Evolutionary conservation across 2,329 filamentous ascomycete genomes (phyloP).

Genomic region (Biscogniauxia mediterranea): DNA sequence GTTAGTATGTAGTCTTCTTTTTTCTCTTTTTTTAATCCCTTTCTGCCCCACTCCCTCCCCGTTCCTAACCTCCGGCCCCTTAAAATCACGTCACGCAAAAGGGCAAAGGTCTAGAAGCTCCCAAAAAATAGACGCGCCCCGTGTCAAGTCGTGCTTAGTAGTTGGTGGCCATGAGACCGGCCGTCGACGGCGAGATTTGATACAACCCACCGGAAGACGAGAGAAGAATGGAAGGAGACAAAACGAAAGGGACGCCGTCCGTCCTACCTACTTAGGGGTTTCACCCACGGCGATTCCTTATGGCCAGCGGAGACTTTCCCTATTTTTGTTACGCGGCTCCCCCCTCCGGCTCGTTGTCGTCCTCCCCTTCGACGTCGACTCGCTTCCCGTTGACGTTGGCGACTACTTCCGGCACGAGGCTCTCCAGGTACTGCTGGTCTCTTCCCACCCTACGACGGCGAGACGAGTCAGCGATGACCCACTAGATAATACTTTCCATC

Average conservation of each 20-base stretch:
- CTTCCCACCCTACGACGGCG: conserved; percentile 54
- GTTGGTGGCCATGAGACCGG: not conserved
- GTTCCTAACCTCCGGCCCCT: no score
- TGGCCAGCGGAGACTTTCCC: not conserved
- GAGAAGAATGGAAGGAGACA: no score
- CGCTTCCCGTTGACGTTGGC: conserved; percentile 70
- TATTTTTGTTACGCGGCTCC: not conserved
- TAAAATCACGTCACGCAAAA: no score
- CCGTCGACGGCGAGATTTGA: not conserved
- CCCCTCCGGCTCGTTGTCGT: conserved; percentile 51
- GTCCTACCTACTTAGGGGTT: not conserved
- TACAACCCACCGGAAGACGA: no score
- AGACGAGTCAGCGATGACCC: not conserved
- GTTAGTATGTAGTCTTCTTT: no score
- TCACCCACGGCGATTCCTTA: not conserved
- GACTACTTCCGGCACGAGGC: conserved; percentile 74
- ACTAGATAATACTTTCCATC: not conserved
- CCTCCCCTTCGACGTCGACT: conserved; percentile 69
- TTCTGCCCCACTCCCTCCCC: no score
- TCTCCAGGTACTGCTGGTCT: conserved; percentile 75
- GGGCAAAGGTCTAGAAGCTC: no score
- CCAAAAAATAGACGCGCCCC: no score
- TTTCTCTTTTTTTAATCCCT: no score
- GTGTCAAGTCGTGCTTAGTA: no score
- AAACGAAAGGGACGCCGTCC: no score